Evolutionary conservation across 2,329 filamentous ascomycete species (phyloP).

Genomic region (Arthroderma uncinatum): DNA sequence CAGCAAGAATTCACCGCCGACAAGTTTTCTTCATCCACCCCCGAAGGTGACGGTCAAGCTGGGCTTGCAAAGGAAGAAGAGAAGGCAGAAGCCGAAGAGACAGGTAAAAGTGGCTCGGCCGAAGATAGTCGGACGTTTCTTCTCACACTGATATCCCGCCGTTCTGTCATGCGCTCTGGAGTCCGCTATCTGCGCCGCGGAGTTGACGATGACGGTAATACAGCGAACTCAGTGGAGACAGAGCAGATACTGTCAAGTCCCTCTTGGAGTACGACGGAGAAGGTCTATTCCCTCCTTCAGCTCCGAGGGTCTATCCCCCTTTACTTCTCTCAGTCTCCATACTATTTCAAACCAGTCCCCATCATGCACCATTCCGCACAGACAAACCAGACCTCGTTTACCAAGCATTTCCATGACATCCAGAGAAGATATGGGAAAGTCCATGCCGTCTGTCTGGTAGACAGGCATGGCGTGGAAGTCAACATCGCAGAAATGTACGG

Average conservation of each 20-base stretch:
- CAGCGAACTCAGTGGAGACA: conserved; percentile 86
- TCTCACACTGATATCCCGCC: conserved; percentile 82
- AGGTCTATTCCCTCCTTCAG: conserved; percentile 74
- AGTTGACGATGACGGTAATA: conserved; percentile 76
- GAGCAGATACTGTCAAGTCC: conserved; percentile 78
- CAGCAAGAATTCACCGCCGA: conserved; percentile 71
- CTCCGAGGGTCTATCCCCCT: conserved; percentile 82
- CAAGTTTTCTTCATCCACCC: conserved; percentile 16
- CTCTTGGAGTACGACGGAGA: conserved; percentile 50
- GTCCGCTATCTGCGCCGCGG: conserved; percentile 82
- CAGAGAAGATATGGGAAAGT: conserved; percentile 60
- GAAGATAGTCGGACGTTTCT: conserved; percentile 47
- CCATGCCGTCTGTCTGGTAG: conserved; percentile 73
- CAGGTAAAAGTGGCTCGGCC: not conserved
- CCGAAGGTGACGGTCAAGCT: conserved; percentile 4
- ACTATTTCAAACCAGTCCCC: conserved; percentile 80
- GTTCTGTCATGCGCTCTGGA: conserved; percentile 75
- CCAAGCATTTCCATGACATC: conserved; percentile 64
- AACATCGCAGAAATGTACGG: conserved; percentile 71
- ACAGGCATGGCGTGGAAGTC: conserved; percentile 74
- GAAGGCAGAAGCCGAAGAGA: conserved; percentile 35
- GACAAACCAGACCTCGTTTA: conserved; percentile 67
- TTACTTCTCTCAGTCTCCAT: conserved; percentile 91
- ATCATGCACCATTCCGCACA: conserved; percentile 69
- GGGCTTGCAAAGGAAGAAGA: conserved; percentile 11